These are phyloP conservation scores for Aspergillus novofumigatus DNA, from an alignment of 2,329 filamentous ascomycete species.

Conservation along the genomic window DNA sequence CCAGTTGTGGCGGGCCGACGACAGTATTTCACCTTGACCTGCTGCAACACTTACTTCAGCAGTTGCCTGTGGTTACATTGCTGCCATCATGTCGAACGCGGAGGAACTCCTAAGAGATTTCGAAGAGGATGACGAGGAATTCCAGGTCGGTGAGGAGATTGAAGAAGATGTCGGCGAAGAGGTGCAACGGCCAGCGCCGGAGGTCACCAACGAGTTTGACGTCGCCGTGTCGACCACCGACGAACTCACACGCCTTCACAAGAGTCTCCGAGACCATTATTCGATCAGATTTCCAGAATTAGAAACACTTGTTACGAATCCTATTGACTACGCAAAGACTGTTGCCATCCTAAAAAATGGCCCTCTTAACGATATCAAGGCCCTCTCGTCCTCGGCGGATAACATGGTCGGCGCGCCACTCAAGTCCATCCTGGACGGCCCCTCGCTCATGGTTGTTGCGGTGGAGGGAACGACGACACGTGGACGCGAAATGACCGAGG, in stretches of 20 bases:
- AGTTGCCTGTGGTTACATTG: not conserved
- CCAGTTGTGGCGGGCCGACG: not conserved
- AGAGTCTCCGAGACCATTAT: slow-evolving; percentile 94
- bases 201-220: slow-evolving; percentile 73
- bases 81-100: slow-evolving; percentile 71
- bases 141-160: slow-evolving; percentile 66
- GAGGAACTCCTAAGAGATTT: slow-evolving; percentile 92
- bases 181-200: slow-evolving; percentile 58
- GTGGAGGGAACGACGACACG: slow-evolving; percentile 89
- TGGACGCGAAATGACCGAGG: slow-evolving; percentile 69
- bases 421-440: slow-evolving; percentile 77
- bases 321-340: slow-evolving; percentile 91
- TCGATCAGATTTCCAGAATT: slow-evolving; percentile 90
- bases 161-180: slow-evolving; percentile 55
- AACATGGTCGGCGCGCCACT: slow-evolving; percentile 74
- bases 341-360: slow-evolving; percentile 91
- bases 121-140: slow-evolving; percentile 67
- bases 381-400: slow-evolving; percentile 68
- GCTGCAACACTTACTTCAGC: not conserved
- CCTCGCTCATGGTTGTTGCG: slow-evolving; percentile 90
- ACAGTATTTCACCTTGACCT: not conserved
- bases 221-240: slow-evolving; percentile 91
- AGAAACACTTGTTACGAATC: slow-evolving; percentile 83
- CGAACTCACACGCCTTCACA: slow-evolving; percentile 89
- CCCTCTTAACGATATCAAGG: slow-evolving; percentile 82